Base-by-base conservation (phyloP, 225 moss, liverwort and hornwort genomes). In the Sphagnum contortum region DNA sequence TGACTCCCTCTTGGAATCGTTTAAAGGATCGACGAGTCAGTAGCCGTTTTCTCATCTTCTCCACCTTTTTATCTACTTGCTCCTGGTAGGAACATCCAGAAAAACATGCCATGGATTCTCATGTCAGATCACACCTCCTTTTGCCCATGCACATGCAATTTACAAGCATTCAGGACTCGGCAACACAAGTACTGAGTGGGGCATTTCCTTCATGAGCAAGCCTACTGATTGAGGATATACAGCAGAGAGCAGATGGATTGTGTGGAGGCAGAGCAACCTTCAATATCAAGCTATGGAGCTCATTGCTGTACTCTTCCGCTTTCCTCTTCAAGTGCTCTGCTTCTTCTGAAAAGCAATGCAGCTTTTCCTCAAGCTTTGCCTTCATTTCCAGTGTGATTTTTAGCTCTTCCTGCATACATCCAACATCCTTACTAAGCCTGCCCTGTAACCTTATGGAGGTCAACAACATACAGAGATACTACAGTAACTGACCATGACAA, bases 291-390 rank as follows among this genome's bases (percentile, higher is more conserved):
- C 79, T 73, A 71, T 72, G 74, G 67, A 96, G 87, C 74, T 96
- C 96, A 54, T 83, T 72, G 73, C 90, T 89, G 50, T 90, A 96
- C 57, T 90, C 90, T 50, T 92, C 80, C 78, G 90, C 92, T 79
- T 89, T 87, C 72, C 72, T 80, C 69, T 75, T 89, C 68, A 96
- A 62, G 54, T 81, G 84, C 65, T 83, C 77, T 65, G 90, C 81
- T 74, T 96, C 96, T 55, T 87, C 80, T 2, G 87, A 80, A 62
- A 92, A 90, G 70, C 76, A 87, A 45, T 71, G 72, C 52, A 96
- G 76, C 55, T 83, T 82, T 47, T 83, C 90, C 73, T 96, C 92
- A 45, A 96, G 68, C 75, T 85, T 79, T 52, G 72, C 58, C 77
- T 88, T 90, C 13, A 92, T 80, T 59, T 88, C 85, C 60, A 83